Base-by-base conservation (phyloP, 1,139 yeast species). In the Suhomyces atakaporum region DNA sequence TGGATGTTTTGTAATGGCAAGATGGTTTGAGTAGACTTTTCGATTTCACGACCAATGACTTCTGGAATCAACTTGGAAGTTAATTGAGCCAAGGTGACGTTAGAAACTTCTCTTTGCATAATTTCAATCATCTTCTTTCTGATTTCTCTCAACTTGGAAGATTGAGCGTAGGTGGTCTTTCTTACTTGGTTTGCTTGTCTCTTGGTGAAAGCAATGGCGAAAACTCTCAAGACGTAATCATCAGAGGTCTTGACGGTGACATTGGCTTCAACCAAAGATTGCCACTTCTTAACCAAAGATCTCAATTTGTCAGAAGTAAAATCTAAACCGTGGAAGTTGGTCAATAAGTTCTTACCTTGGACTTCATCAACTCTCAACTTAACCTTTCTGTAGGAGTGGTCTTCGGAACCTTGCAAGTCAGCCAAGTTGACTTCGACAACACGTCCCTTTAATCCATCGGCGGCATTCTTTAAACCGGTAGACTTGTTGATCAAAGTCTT, bases 401-500 rank as follows among this genome's bases (percentile, higher is more conserved):
- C 76, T 62, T 71, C 77, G 41, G 74, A 66, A 41, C 75, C 77
- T 59, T 70, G 76, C 53, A 71, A 67, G 57, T 71, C 77, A 50
- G 76, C 77, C 53, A 71, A 66, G 48, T 63, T 57, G 38, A 70
- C 73, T 62, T 71, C 76, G 50, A 71, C 65, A 46, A 71, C 75
- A 63, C 77, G 72, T 44, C 77, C 76, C 64, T 70, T 71, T 53
- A 71, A 68, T 36, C 75, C 76, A 57, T 71, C 66, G 63, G 85
- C 85, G 66, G 95, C 92, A 76, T 82, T 85, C 80, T 84, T 80
- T 71, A 87, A 78, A 84, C 96, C 95, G 57, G 95, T 83, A 48
- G 94, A 83, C 69, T 85, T 84, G 92, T 87, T 87, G 69, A 87
- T 90, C 62, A 87, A 76, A 56, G 96, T 87, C 84, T 86, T 86